Evolutionary conservation across 257 asterid species (phyloP), one percentile per base, ranked within the genome.

Genomic region (Solanum corneliomulleri): DNA sequence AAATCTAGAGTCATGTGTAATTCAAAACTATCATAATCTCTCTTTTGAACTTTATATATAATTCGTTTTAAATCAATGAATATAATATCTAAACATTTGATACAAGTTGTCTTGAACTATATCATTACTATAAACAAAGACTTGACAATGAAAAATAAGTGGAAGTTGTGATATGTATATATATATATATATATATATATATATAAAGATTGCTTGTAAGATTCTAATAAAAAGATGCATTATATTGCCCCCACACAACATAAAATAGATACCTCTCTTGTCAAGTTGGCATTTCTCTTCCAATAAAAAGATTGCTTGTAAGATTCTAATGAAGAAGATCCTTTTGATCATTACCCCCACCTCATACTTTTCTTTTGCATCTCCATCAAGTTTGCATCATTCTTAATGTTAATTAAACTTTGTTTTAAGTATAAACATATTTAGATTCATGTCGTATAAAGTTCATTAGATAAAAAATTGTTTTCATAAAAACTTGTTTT

Each of bases 231-330:
- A 42, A 75, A n/a, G 75, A 29, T 52, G 47, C 88, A 37, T 41
- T 60, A 64, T 64, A 52, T 66, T 52, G 88, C 89, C 60, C 92
- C 92, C 91, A 91, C 90, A 39, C 13, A 56, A 31, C 37, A n/a
- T 90, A 93, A 56, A 87, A 77, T 49, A 18, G 92, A 93, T 88
- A 72, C 93, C 89, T 91, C 89, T 92, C 92, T 89, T 91, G 89
- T 82, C 93, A 91, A 87, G 89, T 91, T 89, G 87, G 39, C 56
- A 87, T 4, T 68, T 15, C 88, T 85, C 84, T 90, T 83, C 88
- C 89, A 66, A 60, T 83, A 1, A 87, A 80, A 91, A 90, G 91
- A 91, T 93, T 91, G 92, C 87, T 84, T 84, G 44, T 25, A 49
- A 35, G 80, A 72, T 72, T 72, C 80, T 72, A 72, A 72, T 72